Percentiles rank a stretch among this genome's conserved stretches.
phyloP scores from a whole-genome alignment of 164 flowering plant species.

The Dillenia suffruticosa region DNA sequence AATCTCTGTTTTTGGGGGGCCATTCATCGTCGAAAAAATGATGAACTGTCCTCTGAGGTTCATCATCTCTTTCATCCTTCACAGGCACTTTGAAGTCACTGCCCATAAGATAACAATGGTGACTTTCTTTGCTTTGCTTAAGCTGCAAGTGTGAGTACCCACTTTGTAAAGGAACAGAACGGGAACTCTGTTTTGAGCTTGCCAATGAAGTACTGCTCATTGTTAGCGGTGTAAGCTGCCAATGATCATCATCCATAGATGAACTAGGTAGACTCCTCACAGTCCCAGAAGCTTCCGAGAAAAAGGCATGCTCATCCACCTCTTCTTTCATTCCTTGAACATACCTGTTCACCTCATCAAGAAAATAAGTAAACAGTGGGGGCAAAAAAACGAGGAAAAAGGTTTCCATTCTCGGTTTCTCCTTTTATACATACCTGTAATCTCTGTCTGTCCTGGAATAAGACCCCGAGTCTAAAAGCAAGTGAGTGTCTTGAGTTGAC shows the following conservation, averaged over 20 bases:
- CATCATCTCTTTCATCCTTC: conserved; percentile 27
- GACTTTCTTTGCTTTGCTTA: conserved; percentile 10
- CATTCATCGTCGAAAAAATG: conserved; percentile 83
- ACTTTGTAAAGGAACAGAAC: conserved; percentile 22
- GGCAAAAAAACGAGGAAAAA: background rate
- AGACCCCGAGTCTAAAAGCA: conserved; percentile 31
- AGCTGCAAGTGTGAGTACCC: conserved; percentile 35
- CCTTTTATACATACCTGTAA: conserved; percentile 37
- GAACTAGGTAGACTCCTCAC: conserved; percentile 36
- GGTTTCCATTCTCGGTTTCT: too few species aligned
- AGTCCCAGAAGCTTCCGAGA: conserved; percentile 44
- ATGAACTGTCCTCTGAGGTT: conserved; percentile 45
- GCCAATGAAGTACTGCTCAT: conserved; percentile 29
- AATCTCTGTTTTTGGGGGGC: conserved; percentile 46
- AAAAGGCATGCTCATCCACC: conserved; percentile 48
- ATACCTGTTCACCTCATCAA: conserved; percentile 27
- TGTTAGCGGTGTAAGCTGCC: conserved; percentile 50
- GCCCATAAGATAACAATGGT: conserved; percentile 25
- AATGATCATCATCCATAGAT: conserved; percentile 39
- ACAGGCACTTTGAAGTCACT: conserved; percentile 20
- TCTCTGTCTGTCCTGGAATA: conserved; percentile 26
- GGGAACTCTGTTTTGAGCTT: conserved; percentile 29
- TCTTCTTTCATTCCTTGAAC: conserved; percentile 41
- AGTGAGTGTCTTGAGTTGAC: conserved; percentile 29
- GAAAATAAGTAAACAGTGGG: background rate